Percentiles rank a stretch among this genome's conserved stretches.
These are phyloP conservation scores for Nymphaea colorata DNA, from an alignment of 164 flowering plant genomes.

Conservation along the genomic window DNA sequence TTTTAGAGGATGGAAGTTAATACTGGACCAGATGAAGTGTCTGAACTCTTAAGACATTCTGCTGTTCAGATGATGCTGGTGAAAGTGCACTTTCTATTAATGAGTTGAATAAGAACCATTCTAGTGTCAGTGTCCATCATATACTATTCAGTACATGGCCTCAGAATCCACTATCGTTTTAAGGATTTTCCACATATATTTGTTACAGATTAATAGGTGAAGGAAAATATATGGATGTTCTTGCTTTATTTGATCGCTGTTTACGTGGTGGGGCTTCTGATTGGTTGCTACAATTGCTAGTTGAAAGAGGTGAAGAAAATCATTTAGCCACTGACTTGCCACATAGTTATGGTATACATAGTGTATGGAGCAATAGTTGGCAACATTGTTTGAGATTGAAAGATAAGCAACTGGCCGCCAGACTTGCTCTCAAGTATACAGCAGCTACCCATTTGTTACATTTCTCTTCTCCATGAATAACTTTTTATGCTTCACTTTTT, in stretches of 20 bases:
- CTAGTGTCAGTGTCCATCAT: too few relatives aligned
- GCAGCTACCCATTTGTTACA: neutral
- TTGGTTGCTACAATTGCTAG: conserved; percentile 63
- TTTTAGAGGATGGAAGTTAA: too few relatives aligned
- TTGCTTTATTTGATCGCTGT: conserved; percentile 96
- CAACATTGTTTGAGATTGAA: conserved; percentile 81
- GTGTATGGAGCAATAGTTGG: conserved; percentile 65
- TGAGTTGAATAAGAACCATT: too few relatives aligned
- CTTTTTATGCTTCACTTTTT: too few relatives aligned
- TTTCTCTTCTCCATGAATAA: too few relatives aligned
- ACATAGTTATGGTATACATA: conserved; percentile 25
- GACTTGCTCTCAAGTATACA: conserved; percentile 76
- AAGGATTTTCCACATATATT: neutral
- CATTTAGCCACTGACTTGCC: conserved; percentile 24
- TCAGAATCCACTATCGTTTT: too few relatives aligned
- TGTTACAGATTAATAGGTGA: conserved; percentile 65
- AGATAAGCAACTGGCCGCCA: conserved; percentile 86
- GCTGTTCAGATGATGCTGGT: too few relatives aligned
- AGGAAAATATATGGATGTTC: conserved; percentile 91
- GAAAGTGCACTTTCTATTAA: too few relatives aligned
- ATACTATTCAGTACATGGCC: too few relatives aligned
- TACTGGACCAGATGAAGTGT: too few relatives aligned
- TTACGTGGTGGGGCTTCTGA: conserved; percentile 96
- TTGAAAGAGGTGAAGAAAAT: conserved; percentile 66
- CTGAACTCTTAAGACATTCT: too few relatives aligned